Evolutionary conservation across 305 asterid species (phyloP).

Genomic region (Ilex paraguariensis): DNA sequence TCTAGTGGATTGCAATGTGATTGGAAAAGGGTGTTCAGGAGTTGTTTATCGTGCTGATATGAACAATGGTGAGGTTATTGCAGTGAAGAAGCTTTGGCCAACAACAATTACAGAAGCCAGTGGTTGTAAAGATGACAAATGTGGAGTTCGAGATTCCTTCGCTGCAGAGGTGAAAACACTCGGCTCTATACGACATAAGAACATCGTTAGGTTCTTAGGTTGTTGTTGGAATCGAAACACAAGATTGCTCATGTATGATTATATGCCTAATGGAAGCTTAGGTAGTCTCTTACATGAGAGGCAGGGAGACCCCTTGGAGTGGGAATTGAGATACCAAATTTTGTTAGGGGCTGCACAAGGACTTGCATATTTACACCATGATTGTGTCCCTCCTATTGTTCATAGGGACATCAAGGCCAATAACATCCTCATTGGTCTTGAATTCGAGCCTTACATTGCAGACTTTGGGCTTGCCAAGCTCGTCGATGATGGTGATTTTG

Average conservation of each 20-base stretch:
- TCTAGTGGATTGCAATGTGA: constrained; percentile 63
- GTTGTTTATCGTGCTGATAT: constrained; percentile 68
- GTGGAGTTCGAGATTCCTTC: constrained; percentile 62
- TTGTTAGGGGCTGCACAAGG: constrained; percentile 78
- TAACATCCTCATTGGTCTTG: constrained; percentile 68
- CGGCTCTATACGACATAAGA: constrained; percentile 74
- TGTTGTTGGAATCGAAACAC: constrained; percentile 73
- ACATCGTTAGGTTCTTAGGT: constrained; percentile 75
- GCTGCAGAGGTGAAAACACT: constrained; percentile 85
- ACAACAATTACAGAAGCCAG: constrained; percentile 28
- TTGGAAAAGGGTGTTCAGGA: constrained; percentile 93
- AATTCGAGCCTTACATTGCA: constrained; percentile 80
- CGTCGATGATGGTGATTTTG: constrained; percentile 59
- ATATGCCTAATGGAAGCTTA: constrained; percentile 83
- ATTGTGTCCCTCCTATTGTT: constrained; percentile 74
- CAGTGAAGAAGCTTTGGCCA: constrained; percentile 84
- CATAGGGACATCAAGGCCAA: constrained; percentile 85
- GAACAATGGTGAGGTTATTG: constrained; percentile 59
- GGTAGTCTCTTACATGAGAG: constrained; percentile 69
- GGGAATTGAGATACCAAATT: constrained; percentile 70
- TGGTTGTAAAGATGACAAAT: constrained; percentile 23
- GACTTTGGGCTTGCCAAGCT: constrained; percentile 88
- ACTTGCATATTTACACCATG: constrained; percentile 78
- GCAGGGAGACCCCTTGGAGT: constrained; percentile 55
- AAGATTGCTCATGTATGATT: constrained; percentile 75